Percentiles rank a stretch among this genome's conserved stretches.
Conservation (phyloP, 164 flowering plant species). For the Vitis cinerea region DNA sequence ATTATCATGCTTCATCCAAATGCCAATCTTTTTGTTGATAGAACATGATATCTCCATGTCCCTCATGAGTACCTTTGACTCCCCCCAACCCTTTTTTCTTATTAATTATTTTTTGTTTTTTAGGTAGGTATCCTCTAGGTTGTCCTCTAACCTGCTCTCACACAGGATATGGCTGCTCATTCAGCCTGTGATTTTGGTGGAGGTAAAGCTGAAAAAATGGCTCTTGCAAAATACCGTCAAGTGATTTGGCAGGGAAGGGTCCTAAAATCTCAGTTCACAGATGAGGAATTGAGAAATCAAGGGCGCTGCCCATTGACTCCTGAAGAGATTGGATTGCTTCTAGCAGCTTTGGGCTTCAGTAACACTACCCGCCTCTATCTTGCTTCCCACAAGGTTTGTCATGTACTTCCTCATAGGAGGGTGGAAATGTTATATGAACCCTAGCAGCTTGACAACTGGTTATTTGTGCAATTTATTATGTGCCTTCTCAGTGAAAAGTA, state of each 20-base stretch:
- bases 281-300: conserved; percentile 76
- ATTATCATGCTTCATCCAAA: not conserved
- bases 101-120: not conserved
- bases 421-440: not conserved
- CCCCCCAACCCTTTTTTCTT: too few relatives aligned
- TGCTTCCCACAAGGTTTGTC: conserved; percentile 88
- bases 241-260: conserved; percentile 96
- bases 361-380: conserved; percentile 88
- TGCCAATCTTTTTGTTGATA: conserved; percentile 1
- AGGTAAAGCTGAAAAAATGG: conserved; percentile 86
- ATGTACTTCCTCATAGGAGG: not conserved
- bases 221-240: conserved; percentile 90
- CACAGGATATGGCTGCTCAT: conserved; percentile 99
- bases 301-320: conserved; percentile 99
- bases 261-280: conserved; percentile 79
- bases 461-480: not conserved
- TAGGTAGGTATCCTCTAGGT: not conserved
- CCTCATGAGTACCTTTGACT: too few relatives aligned
- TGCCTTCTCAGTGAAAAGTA: not conserved
- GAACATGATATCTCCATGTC: not conserved
- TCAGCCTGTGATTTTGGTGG: conserved; percentile 99
- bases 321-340: conserved; percentile 91
- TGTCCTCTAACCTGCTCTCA: not conserved
- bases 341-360: conserved; percentile 89
- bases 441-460: too few relatives aligned